Evolutionary conservation across 2,329 filamentous ascomycete species (phyloP).

Genomic region (Aureobasidium musti): DNA sequence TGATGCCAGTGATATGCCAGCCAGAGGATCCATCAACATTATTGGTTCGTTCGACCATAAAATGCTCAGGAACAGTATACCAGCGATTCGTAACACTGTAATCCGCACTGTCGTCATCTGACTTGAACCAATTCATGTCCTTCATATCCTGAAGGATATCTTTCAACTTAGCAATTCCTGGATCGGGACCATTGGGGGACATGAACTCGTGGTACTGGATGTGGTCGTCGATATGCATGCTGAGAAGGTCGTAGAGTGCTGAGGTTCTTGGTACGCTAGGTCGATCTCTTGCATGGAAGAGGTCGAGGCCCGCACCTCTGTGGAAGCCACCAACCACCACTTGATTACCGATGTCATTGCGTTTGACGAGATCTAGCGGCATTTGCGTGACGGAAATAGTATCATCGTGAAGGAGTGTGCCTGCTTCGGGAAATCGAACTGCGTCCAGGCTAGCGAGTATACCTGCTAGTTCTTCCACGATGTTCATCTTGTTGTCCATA

Average conservation of each 20-base stretch:
- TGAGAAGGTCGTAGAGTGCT: neutral
- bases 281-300: neutral
- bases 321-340: neutral
- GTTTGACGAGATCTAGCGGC: neutral
- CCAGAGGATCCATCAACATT: neutral
- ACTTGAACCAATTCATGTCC: neutral
- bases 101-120: neutral
- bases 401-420: neutral
- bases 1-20: neutral
- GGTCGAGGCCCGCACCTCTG: too few species aligned
- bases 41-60: neutral
- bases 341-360: neutral
- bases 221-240: neutral
- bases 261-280: neutral
- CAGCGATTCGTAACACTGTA: neutral
- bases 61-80: neutral
- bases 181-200: neutral
- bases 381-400: neutral
- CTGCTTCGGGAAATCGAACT: neutral
- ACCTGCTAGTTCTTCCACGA: neutral
- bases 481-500: neutral
- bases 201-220: neutral
- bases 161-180: neutral
- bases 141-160: constrained; percentile 5
- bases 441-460: neutral